These are phyloP conservation scores for Tympanopsis confertula DNA, from an alignment of 2,329 filamentous ascomycete species.

Conservation along the genomic window DNA sequence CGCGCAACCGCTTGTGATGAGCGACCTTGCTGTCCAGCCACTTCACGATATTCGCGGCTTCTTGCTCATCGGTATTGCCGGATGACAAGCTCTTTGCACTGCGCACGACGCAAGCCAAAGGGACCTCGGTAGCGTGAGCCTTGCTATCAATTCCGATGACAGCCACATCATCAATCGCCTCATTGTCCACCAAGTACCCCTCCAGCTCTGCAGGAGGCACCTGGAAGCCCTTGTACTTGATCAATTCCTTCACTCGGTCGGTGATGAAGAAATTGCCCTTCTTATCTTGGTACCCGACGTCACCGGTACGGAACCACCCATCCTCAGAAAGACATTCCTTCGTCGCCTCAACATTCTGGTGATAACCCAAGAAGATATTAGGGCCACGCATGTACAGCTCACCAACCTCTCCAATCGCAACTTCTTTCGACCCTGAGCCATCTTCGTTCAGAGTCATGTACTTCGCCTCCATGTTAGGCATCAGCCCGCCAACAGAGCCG, in stretches of 20 bases:
- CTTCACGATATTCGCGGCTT: slow-evolving; percentile 23
- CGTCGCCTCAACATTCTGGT: slow-evolving; percentile 62
- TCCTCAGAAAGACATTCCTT: slow-evolving; percentile 60
- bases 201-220: slow-evolving; percentile 58
- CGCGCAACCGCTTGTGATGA: slow-evolving; percentile 41
- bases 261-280: slow-evolving; percentile 82
- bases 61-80: slow-evolving; percentile 18
- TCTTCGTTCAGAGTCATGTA: slow-evolving; percentile 56
- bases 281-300: slow-evolving; percentile 68
- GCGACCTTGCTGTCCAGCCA: slow-evolving; percentile 25
- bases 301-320: slow-evolving; percentile 83
- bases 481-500: slow-evolving; percentile 66
- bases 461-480: slow-evolving; percentile 71
- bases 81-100: slow-evolving; percentile 14
- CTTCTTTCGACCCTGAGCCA: slow-evolving; percentile 23
- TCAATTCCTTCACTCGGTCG: slow-evolving; percentile 65
- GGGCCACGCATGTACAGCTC: slow-evolving; percentile 70
- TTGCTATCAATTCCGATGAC: slow-evolving; percentile 52
- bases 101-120: slow-evolving; percentile 51
- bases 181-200: slow-evolving; percentile 27
- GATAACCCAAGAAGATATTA: slow-evolving; percentile 70
- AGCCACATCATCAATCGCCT: slow-evolving; percentile 41
- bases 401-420: slow-evolving; percentile 51
- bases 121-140: slow-evolving; percentile 54
- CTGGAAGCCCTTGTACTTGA: slow-evolving; percentile 59